These are phyloP conservation scores for Botrytis galanthina DNA, from an alignment of 2,329 filamentous ascomycete species.

Conservation along the genomic window DNA sequence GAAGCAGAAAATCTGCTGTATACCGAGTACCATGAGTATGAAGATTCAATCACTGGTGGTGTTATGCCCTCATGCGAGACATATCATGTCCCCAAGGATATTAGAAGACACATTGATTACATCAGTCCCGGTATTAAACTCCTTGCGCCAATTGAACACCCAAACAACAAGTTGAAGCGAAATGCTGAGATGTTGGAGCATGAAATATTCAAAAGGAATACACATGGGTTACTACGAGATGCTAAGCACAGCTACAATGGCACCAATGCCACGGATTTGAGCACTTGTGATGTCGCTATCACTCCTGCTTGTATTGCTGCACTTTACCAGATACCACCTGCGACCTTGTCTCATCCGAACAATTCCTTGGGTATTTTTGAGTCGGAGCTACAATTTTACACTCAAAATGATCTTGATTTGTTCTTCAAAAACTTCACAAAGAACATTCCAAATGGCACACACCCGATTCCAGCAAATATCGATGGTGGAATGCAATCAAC, in stretches of 20 bases:
- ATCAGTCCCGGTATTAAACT: conserved; percentile 48
- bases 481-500: conserved; percentile 41
- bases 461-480: conserved; percentile 38
- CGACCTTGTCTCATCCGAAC: conserved; percentile 23
- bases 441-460: conserved; percentile 36
- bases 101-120: conserved; percentile 52
- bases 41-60: conserved; percentile 45
- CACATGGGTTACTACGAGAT: conserved; percentile 7
- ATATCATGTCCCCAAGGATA: conserved; percentile 46
- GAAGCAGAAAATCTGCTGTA: conserved; percentile 41
- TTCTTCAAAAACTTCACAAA: conserved; percentile 37
- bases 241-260: neutral
- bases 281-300: conserved; percentile 29
- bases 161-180: conserved; percentile 23
- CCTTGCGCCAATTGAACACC: conserved; percentile 41
- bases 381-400: conserved; percentile 40
- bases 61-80: conserved; percentile 41
- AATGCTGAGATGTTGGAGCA: conserved; percentile 6
- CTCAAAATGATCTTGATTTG: conserved; percentile 40
- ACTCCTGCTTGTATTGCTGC: conserved; percentile 34
- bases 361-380: conserved; percentile 43
- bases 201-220: conserved; percentile 15
- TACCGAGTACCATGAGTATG: conserved; percentile 40
- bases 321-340: conserved; percentile 40
- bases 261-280: conserved; percentile 47